Evolutionary conservation across 163 green algal species (phyloP).

Genomic region (Chlamydomonas reinhardtii): DNA sequence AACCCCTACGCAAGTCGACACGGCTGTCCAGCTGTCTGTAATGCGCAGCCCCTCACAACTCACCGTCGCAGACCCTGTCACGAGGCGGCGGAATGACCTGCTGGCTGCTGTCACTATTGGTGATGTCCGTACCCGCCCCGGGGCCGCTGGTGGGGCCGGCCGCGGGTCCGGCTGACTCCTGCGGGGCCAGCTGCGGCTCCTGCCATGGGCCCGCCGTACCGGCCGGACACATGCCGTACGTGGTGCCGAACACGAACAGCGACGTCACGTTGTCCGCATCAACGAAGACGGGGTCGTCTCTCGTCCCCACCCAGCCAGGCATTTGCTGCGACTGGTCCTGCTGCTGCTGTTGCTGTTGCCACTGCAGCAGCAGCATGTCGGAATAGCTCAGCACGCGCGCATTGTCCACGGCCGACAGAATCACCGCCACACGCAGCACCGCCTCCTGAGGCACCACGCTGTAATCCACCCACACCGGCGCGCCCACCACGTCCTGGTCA

Average conservation of each 20-base stretch:
- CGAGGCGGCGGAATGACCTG: neutral
- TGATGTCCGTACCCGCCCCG: neutral
- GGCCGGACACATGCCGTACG: slow-evolving; percentile 27
- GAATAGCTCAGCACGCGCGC: neutral
- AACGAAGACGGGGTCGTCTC: too few relatives aligned
- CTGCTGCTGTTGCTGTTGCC: too few relatives aligned
- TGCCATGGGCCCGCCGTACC: slow-evolving; percentile 24
- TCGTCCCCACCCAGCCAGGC: too few relatives aligned
- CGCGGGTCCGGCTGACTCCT: neutral
- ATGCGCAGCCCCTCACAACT: neutral
- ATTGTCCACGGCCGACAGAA: slow-evolving; percentile 13
- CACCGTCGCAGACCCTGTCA: neutral
- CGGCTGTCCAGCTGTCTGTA: too few relatives aligned
- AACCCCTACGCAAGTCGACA: too few relatives aligned
- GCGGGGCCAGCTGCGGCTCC: neutral
- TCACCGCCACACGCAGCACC: neutral
- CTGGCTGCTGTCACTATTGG: neutral
- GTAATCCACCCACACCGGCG: slow-evolving; percentile 1
- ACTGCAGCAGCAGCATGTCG: neutral
- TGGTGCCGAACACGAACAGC: slow-evolving; percentile 26
- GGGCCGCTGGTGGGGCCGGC: neutral
- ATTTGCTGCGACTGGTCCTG: too few relatives aligned
- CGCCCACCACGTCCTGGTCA: neutral
- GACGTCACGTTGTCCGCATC: neutral
- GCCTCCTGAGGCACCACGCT: neutral